phyloP scores from a whole-genome alignment of 2,329 filamentous ascomycete species.

The Penicillium verrucosum region DNA sequence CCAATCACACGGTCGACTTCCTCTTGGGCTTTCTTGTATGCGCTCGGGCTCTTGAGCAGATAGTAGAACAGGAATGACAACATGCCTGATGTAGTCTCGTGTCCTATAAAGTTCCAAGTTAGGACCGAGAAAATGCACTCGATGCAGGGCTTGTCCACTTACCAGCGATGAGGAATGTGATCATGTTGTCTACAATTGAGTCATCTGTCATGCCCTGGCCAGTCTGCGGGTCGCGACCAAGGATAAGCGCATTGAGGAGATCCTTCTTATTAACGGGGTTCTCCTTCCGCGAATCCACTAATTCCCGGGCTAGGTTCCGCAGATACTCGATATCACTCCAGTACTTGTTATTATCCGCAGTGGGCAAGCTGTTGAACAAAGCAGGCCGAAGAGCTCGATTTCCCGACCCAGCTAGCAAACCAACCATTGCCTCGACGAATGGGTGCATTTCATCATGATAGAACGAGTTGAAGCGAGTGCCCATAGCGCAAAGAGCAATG shows the following conservation, averaged over 20 bases:
- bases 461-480: slow-evolving; percentile 71
- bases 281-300: slow-evolving; percentile 58
- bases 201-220: slow-evolving; percentile 62
- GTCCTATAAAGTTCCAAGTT: slow-evolving; percentile 41
- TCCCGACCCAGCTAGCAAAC: slow-evolving; percentile 58
- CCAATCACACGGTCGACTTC: slow-evolving; percentile 67
- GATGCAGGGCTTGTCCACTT: slow-evolving; percentile 3
- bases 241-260: slow-evolving; percentile 66
- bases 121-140: neutral
- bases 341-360: slow-evolving; percentile 31
- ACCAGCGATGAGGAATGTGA: slow-evolving; percentile 68
- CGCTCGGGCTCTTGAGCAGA: slow-evolving; percentile 60
- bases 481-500: slow-evolving; percentile 68
- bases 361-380: slow-evolving; percentile 47
- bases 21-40: slow-evolving; percentile 60
- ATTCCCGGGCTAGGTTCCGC: slow-evolving; percentile 55
- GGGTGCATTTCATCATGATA: slow-evolving; percentile 68
- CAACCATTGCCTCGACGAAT: slow-evolving; percentile 65
- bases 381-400: slow-evolving; percentile 49
- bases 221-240: slow-evolving; percentile 64
- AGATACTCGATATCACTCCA: slow-evolving; percentile 43
- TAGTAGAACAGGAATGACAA: slow-evolving; percentile 65
- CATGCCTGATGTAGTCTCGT: slow-evolving; percentile 69
- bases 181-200: slow-evolving; percentile 66
- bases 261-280: slow-evolving; percentile 61